These are phyloP conservation scores for Salisapilia sapeloensis DNA, from an alignment of 352 stramenopile genomes.

Conservation along the genomic window DNA sequence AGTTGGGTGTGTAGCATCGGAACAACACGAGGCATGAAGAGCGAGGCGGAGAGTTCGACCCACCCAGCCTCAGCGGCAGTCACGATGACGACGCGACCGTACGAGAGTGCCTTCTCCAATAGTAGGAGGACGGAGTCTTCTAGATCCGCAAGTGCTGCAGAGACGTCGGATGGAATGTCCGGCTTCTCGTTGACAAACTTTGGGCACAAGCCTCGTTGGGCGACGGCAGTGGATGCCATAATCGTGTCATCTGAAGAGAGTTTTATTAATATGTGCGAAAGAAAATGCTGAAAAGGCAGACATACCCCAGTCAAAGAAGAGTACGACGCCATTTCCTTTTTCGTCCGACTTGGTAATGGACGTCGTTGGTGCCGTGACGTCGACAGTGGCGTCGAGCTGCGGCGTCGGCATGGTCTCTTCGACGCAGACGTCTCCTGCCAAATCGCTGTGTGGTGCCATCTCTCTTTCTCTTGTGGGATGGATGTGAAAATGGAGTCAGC, in stretches of 20 bases:
- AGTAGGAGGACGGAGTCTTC: conserved; percentile 62
- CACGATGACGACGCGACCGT: conserved; percentile 75
- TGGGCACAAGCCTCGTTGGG: conserved; percentile 56
- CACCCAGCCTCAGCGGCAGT: conserved; percentile 82
- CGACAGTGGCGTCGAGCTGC: conserved; percentile 30
- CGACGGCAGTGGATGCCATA: conserved; percentile 66
- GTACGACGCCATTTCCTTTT: conserved; percentile 38
- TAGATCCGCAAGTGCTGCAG: conserved; percentile 49
- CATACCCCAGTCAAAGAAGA: conserved; percentile 80
- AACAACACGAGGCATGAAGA: conserved; percentile 76
- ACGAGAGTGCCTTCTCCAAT: conserved; percentile 47
- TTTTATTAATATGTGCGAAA: neutral
- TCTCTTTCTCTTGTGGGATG: no score
- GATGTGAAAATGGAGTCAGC: no score
- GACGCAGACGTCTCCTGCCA: conserved; percentile 30
- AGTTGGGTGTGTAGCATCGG: conserved; percentile 66
- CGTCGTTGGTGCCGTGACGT: conserved; percentile 17
- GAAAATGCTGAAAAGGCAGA: conserved; percentile 1
- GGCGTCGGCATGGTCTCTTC: conserved; percentile 36
- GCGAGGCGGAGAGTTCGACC: conserved; percentile 74
- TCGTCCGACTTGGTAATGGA: conserved; percentile 10
- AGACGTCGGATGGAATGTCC: conserved; percentile 49
- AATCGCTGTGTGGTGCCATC: no score
- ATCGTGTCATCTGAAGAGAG: conserved; percentile 48
- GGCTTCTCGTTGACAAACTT: conserved; percentile 80